Evolutionary conservation across 192 early-diverging fungal species (phyloP).

Genomic region (Backusella liffmaniae): DNA sequence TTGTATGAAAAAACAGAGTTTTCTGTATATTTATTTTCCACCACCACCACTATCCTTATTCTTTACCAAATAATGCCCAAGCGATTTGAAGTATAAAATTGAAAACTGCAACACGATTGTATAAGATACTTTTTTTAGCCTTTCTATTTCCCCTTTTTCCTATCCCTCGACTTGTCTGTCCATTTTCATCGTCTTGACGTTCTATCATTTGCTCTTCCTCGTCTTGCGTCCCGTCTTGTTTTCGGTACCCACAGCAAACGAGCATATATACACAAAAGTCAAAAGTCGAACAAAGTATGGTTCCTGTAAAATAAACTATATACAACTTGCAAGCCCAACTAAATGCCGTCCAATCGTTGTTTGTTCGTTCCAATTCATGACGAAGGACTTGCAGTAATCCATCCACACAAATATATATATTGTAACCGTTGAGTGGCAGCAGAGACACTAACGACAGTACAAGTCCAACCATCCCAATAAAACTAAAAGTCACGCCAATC

Average conservation of each 20-base stretch:
- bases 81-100: slow-evolving; percentile 6
- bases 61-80: slow-evolving; percentile 15
- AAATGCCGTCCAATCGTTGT: neutral
- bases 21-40: too few relatives aligned
- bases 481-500: slow-evolving; percentile 1
- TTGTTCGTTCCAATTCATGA: slow-evolving; percentile 4
- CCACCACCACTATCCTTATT: neutral
- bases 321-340: slow-evolving; percentile 6
- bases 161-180: neutral
- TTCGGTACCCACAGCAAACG: neutral
- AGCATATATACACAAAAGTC: neutral
- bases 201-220: neutral
- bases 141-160: neutral
- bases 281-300: slow-evolving; percentile 1
- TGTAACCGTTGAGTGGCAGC: slow-evolving; percentile 15
- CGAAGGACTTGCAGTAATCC: neutral
- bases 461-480: slow-evolving; percentile 15
- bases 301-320: slow-evolving; percentile 12
- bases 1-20: neutral
- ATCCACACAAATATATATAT: slow-evolving; percentile 7
- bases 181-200: neutral
- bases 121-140: neutral
- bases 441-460: slow-evolving; percentile 4
- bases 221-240: neutral
- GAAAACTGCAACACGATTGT: neutral